Evolutionary conservation across 306 rosid species (phyloP), one percentile per base, ranked within the genome.

Genomic region (Dryas drummondii): DNA sequence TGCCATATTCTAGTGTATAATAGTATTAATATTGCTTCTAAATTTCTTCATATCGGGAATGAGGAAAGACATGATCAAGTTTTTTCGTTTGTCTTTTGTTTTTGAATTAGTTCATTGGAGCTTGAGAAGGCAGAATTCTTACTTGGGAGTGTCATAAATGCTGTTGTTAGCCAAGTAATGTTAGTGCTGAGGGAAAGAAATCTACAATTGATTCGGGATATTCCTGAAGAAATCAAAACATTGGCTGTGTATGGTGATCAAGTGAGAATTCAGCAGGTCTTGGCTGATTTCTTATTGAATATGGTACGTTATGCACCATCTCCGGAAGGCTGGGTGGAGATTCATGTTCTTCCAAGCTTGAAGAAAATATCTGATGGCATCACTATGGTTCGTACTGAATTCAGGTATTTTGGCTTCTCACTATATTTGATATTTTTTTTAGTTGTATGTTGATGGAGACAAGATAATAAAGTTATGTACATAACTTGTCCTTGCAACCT

Each of bases 161-260:
- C 98, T 58, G 99, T 96, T 80, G 99, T 96, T 75, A 92, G 99
- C 88, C 99, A 96, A 92, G 98, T 88, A 45, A 96, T 92, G 99
- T 57, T 86, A 83, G 58, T 88, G 82, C 86, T 96, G 75, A 88
- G 96, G 84, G 98, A 92, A 77, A 90, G 93, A 83, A 91, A 87
- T 78, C 76, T 96, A 79, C 98, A 92, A 80, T 82, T 96, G 85
- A 89, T 96, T 68, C 88, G 99, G 67, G 99, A 96, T 87, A 92
- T 96, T 81, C 99, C 99, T 17, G 97, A 96, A 83, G 98, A 96
- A 86, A 88, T 96, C 83, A 96, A 96, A 80, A 85, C 96, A 56
- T 83, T 96, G 76, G 86, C 96, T 44, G 96, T 90, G 65, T 92
- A 84, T 87, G 99, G 98, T 65, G 98, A 96, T 86, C 99, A 96